These are phyloP conservation scores for Dissophora ornata DNA, from an alignment of 192 early-diverging fungal species.

Conservation along the genomic window DNA sequence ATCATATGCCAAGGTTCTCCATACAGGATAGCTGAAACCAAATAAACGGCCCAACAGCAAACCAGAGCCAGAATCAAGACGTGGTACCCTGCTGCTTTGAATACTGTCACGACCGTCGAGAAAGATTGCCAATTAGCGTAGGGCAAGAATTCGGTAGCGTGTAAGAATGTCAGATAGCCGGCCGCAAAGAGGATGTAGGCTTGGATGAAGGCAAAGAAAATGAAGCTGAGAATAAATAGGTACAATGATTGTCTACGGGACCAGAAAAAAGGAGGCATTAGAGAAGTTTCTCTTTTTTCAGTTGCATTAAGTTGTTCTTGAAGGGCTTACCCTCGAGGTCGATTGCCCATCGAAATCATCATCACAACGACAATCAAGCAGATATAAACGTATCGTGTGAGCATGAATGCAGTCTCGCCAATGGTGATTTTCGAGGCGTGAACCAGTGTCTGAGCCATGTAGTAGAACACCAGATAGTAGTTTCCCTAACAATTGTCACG, in stretches of 20 bases:
- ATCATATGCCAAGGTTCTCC: slow-evolving; percentile 55
- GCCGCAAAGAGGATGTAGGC: slow-evolving; percentile 45
- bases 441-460: slow-evolving; percentile 40
- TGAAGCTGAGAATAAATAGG: slow-evolving; percentile 40
- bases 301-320: no score
- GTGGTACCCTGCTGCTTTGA: slow-evolving; percentile 52
- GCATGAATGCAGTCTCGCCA: slow-evolving; percentile 37
- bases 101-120: slow-evolving; percentile 31
- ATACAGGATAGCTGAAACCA: slow-evolving; percentile 31
- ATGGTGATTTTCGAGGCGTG: slow-evolving; percentile 14
- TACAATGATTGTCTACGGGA: slow-evolving; percentile 39
- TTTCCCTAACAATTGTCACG: slow-evolving; percentile 34
- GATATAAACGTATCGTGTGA: slow-evolving; percentile 44
- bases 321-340: slow-evolving; percentile 53
- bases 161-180: slow-evolving; percentile 43
- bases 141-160: slow-evolving; percentile 41
- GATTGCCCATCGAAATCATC: slow-evolving; percentile 55
- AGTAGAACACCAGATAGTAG: slow-evolving; percentile 50
- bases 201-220: slow-evolving; percentile 52
- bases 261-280: background rate
- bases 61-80: slow-evolving; percentile 45
- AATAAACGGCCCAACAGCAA: slow-evolving; percentile 43
- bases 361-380: slow-evolving; percentile 48
- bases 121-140: slow-evolving; percentile 45
- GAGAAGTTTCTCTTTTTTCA: no score